Evolutionary conservation across 179 eudicot genomes (phyloP), one percentile per base, ranked within the genome.

Genomic region (Spinacia oleracea): DNA sequence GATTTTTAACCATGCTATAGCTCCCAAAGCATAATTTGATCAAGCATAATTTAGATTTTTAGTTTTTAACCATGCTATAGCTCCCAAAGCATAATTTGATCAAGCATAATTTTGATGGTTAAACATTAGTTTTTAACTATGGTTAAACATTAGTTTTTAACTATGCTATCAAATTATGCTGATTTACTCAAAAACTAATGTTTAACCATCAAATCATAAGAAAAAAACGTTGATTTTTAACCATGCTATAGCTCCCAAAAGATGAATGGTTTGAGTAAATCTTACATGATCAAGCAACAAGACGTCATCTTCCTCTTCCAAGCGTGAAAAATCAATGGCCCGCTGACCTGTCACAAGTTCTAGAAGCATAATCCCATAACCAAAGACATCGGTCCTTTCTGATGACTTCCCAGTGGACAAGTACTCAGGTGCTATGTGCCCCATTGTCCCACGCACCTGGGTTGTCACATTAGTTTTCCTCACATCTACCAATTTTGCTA

Each of bases 361-460:
- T 40, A 95, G 87, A 70, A 95, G 97, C 97, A 93, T 93, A 69
- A 95, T 88, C 65, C 98, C 98, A 78, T 93, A 95, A 31, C 98
- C 98, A 80, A 95, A 95, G 76, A 95, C 94, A 82, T 95, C 98
- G 6, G 97, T 95, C 84, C 90, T 90, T 75, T 90, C 97, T 9
- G 98, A 95, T 56, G 98, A 95, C 83, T 90, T 93, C 46, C 98
- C 98, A 20, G 98, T 94, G 48, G 97, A 94, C 79, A 94, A 85
- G 84, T 94, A 94, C 84, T 94, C 98, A 10, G 98, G 98, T 76
- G 98, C 97, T 77, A 94, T 94, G 87, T 94, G 98, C 67, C 98
- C 98, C 98, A 94, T 93, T 31, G 98, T 95, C 72, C 98, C 98
- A 48, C 98, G 98, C 75, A 95, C 97, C 83, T 93, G 98, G 20